phyloP scores from a whole-genome alignment of 2,329 filamentous ascomycete species.

The Trichoderma sp. region DNA sequence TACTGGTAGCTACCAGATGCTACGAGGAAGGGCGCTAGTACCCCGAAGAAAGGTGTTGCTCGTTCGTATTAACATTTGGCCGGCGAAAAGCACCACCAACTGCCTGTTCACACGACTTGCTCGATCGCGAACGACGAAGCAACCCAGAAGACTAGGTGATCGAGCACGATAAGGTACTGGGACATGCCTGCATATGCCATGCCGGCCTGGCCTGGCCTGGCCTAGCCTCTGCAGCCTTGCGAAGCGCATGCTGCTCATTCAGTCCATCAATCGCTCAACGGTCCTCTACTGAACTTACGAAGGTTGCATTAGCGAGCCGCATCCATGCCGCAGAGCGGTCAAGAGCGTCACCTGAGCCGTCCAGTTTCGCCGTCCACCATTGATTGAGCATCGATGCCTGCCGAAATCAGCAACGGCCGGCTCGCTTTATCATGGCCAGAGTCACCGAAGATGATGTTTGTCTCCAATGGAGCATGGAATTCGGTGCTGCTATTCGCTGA shows the following conservation, averaged over 20 bases:
- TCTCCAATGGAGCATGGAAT: neutral
- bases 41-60: too few relatives aligned
- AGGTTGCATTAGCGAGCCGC: constrained; percentile 10
- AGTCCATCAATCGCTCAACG: neutral
- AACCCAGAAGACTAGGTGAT: neutral
- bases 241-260: constrained; percentile 9
- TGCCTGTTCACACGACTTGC: too few relatives aligned
- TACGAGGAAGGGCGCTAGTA: too few relatives aligned
- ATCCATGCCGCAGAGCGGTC: constrained; percentile 21
- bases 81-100: too few relatives aligned
- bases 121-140: neutral
- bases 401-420: constrained; percentile 1
- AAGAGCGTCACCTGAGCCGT: constrained; percentile 28
- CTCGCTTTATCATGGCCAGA: neutral
- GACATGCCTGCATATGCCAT: neutral
- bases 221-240: constrained; percentile 20
- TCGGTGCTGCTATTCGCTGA: constrained; percentile 20
- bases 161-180: neutral
- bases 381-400: neutral
- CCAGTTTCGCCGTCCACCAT: constrained; percentile 11
- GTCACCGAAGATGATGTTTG: constrained; percentile 2
- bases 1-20: too few relatives aligned
- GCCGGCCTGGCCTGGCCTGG: constrained; percentile 2
- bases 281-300: neutral
- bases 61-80: too few relatives aligned